Evolutionary conservation across 2,329 filamentous ascomycete genomes (phyloP), one percentile per base, ranked within the genome.

Genomic region (Monilinia aucupariae): DNA sequence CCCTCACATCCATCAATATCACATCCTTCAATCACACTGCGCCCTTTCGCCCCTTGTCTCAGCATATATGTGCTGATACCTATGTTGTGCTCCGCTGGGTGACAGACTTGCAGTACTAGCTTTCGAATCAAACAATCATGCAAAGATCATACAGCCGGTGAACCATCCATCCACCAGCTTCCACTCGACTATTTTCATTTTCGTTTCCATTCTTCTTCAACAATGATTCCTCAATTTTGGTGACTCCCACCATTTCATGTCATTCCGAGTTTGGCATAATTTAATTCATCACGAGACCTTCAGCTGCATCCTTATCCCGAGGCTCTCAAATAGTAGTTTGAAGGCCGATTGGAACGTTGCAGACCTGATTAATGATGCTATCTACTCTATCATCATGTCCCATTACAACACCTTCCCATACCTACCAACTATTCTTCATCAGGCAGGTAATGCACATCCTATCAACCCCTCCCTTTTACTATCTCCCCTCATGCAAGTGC

Each of bases 401-500:
- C 27, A 49, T 62, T 30, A 15, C 43, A 41, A 48, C 51, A 52
- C 59, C 27, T 56, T n/a, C 51, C 22, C 22, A 15, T 27, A n/a
- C 30, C 22, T 48, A 15, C 9, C 41, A 48, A 43, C 51, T 37
- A 62, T 45, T 49, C 60, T 58, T 25, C 17, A 41, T 62, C 52
- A 32, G 60, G 60, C 60, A 62, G 60, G 60, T 62, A 39, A 55
- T 56, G 32, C 32, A 48, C 32, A 27, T 30, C 39, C 37, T 43
- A 56, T 43, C 22, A 8, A 41, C 60, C 41, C 60, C 60, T 62
- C 56, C 60, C 45, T 48, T 43, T 49, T 58, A 58, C 12, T 20
- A 34, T 56, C 37, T 41, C 27, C 9, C 8, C 20, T 45, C 20
- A 52, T 60, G 59, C 59, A 56, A 22, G 39, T 55, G 25, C 3